Percentiles rank a stretch among this genome's conserved stretches.
These are phyloP conservation scores for Eimeria sp. DNA, from an alignment of 169 alveolate genomes.

Conservation along the genomic window DNA sequence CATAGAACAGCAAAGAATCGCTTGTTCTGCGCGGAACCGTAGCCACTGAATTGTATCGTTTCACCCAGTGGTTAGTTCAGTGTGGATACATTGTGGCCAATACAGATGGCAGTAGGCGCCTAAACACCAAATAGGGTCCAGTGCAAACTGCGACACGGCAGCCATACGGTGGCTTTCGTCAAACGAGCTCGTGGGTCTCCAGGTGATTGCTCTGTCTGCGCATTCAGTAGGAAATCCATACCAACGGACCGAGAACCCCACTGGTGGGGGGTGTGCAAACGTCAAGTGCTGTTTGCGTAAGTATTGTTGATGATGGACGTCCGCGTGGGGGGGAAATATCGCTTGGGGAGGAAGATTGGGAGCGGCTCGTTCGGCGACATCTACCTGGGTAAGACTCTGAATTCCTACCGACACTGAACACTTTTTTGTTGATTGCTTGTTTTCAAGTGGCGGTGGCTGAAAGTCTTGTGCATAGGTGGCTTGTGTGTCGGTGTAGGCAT, in stretches of 20 bases:
- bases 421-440: neutral
- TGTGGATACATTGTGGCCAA: neutral
- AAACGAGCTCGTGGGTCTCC: neutral
- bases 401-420: neutral
- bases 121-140: neutral
- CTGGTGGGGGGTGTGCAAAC: neutral
- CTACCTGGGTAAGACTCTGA: constrained; percentile 93
- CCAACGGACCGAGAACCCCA: neutral
- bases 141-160: neutral
- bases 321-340: constrained; percentile 98
- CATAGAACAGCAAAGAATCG: neutral
- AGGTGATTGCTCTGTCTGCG: neutral
- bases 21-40: neutral
- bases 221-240: neutral
- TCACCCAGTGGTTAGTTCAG: neutral
- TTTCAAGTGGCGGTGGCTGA: neutral
- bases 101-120: neutral
- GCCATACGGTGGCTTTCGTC: neutral
- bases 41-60: neutral
- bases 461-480: neutral
- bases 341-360: constrained; percentile 99
- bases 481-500: neutral
- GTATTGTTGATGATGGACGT: constrained; percentile 93
- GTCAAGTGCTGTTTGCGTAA: constrained; percentile 8
- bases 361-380: constrained; percentile 99